A percentile compares a stretch with the other conserved stretches of the same genome.
These are phyloP conservation scores for Clitopilus hobsonii DNA, from an alignment of 768 basidiomycete species.

Conservation along the genomic window DNA sequence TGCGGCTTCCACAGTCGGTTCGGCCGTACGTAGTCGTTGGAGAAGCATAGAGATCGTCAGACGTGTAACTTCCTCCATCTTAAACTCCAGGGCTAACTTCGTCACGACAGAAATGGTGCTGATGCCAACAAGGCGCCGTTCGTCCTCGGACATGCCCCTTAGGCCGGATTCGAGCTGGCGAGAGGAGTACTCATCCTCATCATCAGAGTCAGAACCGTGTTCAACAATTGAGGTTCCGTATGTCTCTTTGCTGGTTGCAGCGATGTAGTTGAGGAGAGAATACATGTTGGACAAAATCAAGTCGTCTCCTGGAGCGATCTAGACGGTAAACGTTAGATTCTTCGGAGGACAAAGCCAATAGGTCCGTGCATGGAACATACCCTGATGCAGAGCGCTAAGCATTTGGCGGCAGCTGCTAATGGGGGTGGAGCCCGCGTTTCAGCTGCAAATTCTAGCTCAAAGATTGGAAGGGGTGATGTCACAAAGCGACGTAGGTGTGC, in stretches of 20 bases:
- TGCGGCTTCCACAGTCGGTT: slow-evolving; percentile 85
- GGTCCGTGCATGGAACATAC: slow-evolving; percentile 31
- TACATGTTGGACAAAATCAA: slow-evolving; percentile 95
- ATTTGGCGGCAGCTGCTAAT: slow-evolving; percentile 82
- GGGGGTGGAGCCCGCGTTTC: slow-evolving; percentile 75
- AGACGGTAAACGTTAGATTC: slow-evolving; percentile 5
- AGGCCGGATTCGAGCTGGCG: slow-evolving; percentile 61
- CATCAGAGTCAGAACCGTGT: slow-evolving; percentile 35
- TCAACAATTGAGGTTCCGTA: slow-evolving; percentile 42
- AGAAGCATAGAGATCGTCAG: slow-evolving; percentile 91
- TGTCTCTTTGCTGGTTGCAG: slow-evolving; percentile 76
- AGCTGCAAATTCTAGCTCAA: slow-evolving; percentile 78
- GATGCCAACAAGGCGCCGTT: slow-evolving; percentile 79
- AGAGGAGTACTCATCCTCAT: slow-evolving; percentile 42
- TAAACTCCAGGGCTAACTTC: slow-evolving; percentile 81
- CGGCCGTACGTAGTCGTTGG: slow-evolving; percentile 80
- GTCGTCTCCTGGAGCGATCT: slow-evolving; percentile 86
- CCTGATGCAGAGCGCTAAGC: slow-evolving; percentile 84
- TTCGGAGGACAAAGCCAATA: not conserved
- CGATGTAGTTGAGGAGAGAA: slow-evolving; percentile 89
- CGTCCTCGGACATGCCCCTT: slow-evolving; percentile 72
- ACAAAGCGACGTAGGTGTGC: slow-evolving; percentile 82
- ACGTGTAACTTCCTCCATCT: slow-evolving; percentile 81
- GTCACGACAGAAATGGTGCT: slow-evolving; percentile 92
- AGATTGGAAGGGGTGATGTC: slow-evolving; percentile 81